Conservation (phyloP, 164 flowering plant species). For the Sedum album region DNA sequence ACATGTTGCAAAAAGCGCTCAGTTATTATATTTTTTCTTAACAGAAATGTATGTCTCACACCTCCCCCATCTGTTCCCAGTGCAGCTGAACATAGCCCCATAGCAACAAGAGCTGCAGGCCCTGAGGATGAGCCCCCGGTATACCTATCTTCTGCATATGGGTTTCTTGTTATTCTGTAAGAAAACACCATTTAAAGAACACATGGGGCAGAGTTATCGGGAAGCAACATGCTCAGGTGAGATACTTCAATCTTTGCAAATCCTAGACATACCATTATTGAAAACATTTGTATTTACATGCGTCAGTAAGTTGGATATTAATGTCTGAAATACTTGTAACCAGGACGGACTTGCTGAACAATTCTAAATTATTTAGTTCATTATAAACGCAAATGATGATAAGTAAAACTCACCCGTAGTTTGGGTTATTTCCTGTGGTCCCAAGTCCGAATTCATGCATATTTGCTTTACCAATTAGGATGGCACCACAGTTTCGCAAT, state of each 20-base stretch:
- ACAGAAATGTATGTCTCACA: conserved; percentile 12
- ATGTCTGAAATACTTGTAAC: background rate
- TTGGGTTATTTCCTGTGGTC: conserved; percentile 87
- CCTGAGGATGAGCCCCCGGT: conserved; percentile 99
- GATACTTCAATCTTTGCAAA: background rate
- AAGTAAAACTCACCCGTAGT: conserved; percentile 53
- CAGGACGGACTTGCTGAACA: background rate
- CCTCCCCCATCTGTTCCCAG: conserved; percentile 99
- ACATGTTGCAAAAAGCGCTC: background rate
- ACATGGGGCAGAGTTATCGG: background rate
- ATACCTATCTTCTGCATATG: conserved; percentile 74
- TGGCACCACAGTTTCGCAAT: conserved; percentile 82
- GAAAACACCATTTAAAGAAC: background rate
- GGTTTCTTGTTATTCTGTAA: conserved; percentile 79
- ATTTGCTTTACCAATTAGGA: conserved; percentile 88
- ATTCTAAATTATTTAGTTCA: background rate
- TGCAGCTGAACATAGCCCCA: conserved; percentile 91
- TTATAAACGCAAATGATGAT: background rate
- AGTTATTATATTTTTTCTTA: background rate
- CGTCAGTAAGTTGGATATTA: background rate
- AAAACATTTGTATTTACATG: background rate
- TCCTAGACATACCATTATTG: background rate
- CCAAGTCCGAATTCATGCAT: conserved; percentile 98
- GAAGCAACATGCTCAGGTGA: background rate
- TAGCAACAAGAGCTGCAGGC: conserved; percentile 87